A percentile compares a stretch with the other conserved stretches of the same genome.
Evolutionary conservation across 2,329 filamentous ascomycete species (phyloP).

Genomic region (Chrysoporthe austroafricana): DNA sequence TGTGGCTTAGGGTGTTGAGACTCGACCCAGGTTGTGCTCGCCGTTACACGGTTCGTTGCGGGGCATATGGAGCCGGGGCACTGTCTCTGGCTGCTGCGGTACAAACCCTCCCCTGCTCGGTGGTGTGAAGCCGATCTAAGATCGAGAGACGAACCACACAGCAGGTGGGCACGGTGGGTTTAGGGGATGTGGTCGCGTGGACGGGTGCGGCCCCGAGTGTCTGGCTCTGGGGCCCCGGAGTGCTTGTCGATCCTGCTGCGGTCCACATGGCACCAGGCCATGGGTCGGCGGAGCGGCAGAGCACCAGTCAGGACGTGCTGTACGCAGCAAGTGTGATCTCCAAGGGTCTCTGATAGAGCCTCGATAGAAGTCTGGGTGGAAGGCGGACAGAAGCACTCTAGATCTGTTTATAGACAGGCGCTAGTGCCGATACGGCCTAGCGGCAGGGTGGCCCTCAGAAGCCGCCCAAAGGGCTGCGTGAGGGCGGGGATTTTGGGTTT

Average conservation of each 20-base stretch:
- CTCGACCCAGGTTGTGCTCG: too few species aligned
- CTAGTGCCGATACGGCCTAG: not conserved
- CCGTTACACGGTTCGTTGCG: too few species aligned
- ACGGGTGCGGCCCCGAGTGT: not conserved
- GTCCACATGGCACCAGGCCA: not conserved
- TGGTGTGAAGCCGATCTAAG: not conserved
- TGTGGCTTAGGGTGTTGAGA: too few species aligned
- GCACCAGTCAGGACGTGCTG: too few species aligned
- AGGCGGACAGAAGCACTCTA: not conserved
- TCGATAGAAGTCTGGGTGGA: not conserved
- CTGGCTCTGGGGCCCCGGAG: conserved; percentile 1
- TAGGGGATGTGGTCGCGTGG: not conserved
- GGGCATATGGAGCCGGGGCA: too few species aligned
- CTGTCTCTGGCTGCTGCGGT: too few species aligned
- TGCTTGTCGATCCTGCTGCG: not conserved
- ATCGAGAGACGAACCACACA: not conserved
- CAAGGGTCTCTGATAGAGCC: not conserved
- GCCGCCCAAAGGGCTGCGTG: not conserved
- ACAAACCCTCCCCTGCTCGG: too few species aligned
- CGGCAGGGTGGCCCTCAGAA: not conserved
- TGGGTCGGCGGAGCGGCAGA: too few species aligned
- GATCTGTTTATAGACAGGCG: conserved; percentile 6
- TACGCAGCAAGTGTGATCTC: too few species aligned
- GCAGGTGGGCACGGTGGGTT: not conserved
- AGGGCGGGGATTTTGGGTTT: conserved; percentile 4